Evolutionary conservation across 208 protist species (phyloP).

Genomic region (Naegleria gruberi): DNA sequence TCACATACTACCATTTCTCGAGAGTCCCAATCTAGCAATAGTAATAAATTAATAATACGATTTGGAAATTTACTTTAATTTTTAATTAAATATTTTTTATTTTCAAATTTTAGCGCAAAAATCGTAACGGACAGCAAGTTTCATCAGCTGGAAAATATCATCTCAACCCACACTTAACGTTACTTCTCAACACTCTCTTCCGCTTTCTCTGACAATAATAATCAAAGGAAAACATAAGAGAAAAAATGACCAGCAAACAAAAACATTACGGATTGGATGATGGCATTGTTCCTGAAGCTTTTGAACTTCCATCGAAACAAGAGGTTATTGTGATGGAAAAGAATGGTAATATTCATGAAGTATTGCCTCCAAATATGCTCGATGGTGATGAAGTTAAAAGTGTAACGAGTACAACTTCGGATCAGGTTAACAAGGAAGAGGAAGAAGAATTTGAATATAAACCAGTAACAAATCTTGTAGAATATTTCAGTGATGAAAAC

Average conservation of each 20-base stretch:
- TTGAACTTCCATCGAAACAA: neutral
- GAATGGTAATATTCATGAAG: neutral
- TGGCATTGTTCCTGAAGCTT: neutral
- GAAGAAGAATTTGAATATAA: neutral
- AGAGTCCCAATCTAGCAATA: no score
- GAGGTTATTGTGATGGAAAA: neutral
- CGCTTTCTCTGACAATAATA: no score
- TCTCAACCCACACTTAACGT: no score
- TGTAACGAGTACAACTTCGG: neutral
- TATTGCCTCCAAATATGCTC: neutral
- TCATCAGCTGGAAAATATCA: no score
- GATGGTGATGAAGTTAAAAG: neutral
- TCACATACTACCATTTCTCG: no score
- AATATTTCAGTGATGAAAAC: constrained; percentile 4
- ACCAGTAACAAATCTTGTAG: neutral
- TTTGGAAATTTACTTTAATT: no score
- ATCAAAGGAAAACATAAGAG: neutral
- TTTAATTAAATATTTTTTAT: neutral
- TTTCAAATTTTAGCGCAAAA: neutral
- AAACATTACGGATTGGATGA: neutral
- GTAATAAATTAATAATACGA: no score
- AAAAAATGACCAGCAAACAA: neutral
- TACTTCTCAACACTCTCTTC: no score
- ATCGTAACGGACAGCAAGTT: no score
- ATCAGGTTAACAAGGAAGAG: no score